Evolutionary conservation across 139 green algal species (phyloP), one percentile per base, ranked within the genome.

Genomic region (Chlorella vulgaris): DNA sequence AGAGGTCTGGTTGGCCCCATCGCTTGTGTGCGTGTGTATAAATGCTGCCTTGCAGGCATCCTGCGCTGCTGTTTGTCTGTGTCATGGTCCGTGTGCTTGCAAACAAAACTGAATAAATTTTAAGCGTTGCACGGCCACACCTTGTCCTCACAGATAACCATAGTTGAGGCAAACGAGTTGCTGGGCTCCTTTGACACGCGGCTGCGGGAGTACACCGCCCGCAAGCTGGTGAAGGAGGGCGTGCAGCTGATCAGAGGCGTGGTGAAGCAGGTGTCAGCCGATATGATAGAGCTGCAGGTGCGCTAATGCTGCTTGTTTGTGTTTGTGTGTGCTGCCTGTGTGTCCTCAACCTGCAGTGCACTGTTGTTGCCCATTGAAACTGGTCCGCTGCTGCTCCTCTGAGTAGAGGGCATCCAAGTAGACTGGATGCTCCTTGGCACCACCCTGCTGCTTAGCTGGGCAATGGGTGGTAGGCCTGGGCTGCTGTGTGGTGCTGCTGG

Each of bases 151-250:
- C 51, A 84, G 40, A 68, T 97, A 42, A 96, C 91, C 15, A 51
- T 97, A 43, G 78, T 97, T 7, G 93, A 97, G 80, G 93, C 90
- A 1, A 83, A 85, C 18, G 88, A 96, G 84, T 58, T 97, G 75
- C 86, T 97, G 76, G 92, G 93, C 55, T 89, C 70, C 19, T 97
- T 97, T 81, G 94, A 97, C 76, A 69, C 67, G 5, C 84, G 83
- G 3, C 88, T 97, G 36, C 65, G 94, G 13, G 89, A 97, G 78
- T 97, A 98, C 77, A 90, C 93, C 0, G 92, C 90, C 24, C 74
- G 84, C 33, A 94, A 91, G 82, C 90, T 98, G n/a, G 84, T 85
- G 13, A 78, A 85, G 18, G 70, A 83, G 53, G 93, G 93, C 0
- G 89, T 98, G 35, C 65, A 92, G 76, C 88, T 98, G 70, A 26